Base-by-base conservation (phyloP, 495 filamentous ascomycete species). In the Tuber indicum region DNA sequence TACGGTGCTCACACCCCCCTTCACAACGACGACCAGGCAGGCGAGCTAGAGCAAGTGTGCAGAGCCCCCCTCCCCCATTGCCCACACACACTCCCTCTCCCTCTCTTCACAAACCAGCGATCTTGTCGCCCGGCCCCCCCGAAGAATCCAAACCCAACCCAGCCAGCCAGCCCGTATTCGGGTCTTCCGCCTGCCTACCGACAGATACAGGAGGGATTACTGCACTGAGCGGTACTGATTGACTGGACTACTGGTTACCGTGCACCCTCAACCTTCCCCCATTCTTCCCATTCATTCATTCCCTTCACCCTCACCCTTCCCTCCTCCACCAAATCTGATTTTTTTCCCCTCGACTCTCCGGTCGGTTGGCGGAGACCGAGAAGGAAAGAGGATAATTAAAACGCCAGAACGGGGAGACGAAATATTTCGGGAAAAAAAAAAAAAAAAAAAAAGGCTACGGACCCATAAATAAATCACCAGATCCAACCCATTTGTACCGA, bases 311-410 rank as follows among this genome's bases (percentile, higher is more conserved):
- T 32, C 52, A 8, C 58, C 4, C 58, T 32, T 32, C 58, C 26
- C 58, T 66, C n/a, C 32, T 66, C 58, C 58, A 66, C 26, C 58
- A 17, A 17, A 66, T 32, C 58, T 66, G 23, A 58, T 2, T 66
- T 66, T 66, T 26, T 66, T 3, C 14, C 58, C 14, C 58, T 66
- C 58, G 58, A 66, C 58, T 32, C 58, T 66, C 58, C 58, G 58
- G 58, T 66, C 58, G 58, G 58, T 66, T 66, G 58, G 58, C 58
- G 58, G 58, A 66, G 58, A 66, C 58, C 58, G 58, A 66, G 58
- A 66, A 66, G 58, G 58, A 66, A 66, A 66, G 58, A 66, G 4
- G 26, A 32, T 32, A 14, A 66, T 58, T 58, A 10, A 58, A 58
- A 58, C 49, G 49, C 49, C 23, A 26, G 23, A 58, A 58, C 49